These are phyloP conservation scores for Notholithocarpus densiflorus DNA, from an alignment of 306 rosid genomes.

Conservation along the genomic window DNA sequence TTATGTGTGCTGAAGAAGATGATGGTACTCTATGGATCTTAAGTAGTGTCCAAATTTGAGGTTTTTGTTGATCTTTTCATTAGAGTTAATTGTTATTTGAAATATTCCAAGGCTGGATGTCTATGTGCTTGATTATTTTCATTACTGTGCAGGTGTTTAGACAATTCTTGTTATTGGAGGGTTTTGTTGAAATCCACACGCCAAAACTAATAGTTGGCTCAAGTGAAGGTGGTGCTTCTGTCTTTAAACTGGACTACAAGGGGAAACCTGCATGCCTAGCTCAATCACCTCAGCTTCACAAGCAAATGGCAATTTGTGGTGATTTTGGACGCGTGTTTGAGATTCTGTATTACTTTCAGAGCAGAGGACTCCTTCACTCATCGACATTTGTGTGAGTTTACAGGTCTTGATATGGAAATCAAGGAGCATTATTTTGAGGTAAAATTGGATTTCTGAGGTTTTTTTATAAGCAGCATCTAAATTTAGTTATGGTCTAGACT, in stretches of 20 bases:
- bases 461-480: constrained; percentile 6
- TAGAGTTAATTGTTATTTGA: background rate
- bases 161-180: constrained; percentile 54
- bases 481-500: constrained; percentile 13
- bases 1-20: too few species aligned
- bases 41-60: background rate
- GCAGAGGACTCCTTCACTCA: constrained; percentile 92
- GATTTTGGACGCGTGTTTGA: constrained; percentile 86
- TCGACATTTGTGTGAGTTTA: constrained; percentile 88
- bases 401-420: constrained; percentile 94
- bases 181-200: constrained; percentile 71
- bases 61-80: background rate
- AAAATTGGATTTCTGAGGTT: constrained; percentile 6
- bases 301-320: constrained; percentile 91
- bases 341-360: constrained; percentile 79
- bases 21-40: too few species aligned
- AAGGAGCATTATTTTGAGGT: constrained; percentile 82
- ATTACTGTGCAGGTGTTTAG: constrained; percentile 56
- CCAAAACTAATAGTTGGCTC: constrained; percentile 85
- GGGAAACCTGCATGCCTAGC: constrained; percentile 91
- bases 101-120: background rate
- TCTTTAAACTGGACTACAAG: constrained; percentile 78
- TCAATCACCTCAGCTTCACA: constrained; percentile 95
- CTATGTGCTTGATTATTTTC: constrained; percentile 12
- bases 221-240: constrained; percentile 98